Base-by-base conservation (phyloP, 441 rosid genomes). In the Gossypium trilobum region DNA sequence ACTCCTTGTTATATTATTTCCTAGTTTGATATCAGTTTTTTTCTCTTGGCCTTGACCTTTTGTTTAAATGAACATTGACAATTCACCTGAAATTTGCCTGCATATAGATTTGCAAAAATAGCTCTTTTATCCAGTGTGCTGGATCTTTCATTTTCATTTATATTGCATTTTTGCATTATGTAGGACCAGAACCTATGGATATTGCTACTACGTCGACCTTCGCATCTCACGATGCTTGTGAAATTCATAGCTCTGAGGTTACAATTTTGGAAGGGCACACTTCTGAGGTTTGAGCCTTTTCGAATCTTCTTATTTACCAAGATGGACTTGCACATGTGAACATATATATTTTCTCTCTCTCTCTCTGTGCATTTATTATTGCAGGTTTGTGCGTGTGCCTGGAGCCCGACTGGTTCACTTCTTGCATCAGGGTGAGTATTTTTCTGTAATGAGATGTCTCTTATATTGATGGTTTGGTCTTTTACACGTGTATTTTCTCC, bases 381-480 rank as follows among this genome's bases (percentile, higher is more conserved):
- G 36, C 79, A 95, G 98, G 98, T 95, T 82, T 92, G 99, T 79
- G 97, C 97, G 14, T 91, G 99, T 74, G 98, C 99, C 56, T 95
- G 98, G 99, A 89, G 97, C 86, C 99, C 99, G 19, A 79, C 95
- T 13, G 98, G 95, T 75, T 91, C 99, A 51, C 85, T 95, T 81
- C 96, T 95, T 86, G 99, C 99, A 25, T 95, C 99, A 64, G 99
- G 98, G 99, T 93, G 68, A 70, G 97, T 83, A 71, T 39, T 69
- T 80, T 58, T 59, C 56, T 55, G 68, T 50, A n/a, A 68, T 48
- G n/a, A 61, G 36, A 60, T 57, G 13, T 57, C 54, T 65, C 63
- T 65, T 17, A 23, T 65, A 29, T 67, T 50, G 44, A 71, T 36
- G 36, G 14, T 57, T 70, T 36, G 19, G 22, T 39, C 39, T 39